Conservation (phyloP, 1,139 yeast species). For the Saccharomyces pastorianus region DNA sequence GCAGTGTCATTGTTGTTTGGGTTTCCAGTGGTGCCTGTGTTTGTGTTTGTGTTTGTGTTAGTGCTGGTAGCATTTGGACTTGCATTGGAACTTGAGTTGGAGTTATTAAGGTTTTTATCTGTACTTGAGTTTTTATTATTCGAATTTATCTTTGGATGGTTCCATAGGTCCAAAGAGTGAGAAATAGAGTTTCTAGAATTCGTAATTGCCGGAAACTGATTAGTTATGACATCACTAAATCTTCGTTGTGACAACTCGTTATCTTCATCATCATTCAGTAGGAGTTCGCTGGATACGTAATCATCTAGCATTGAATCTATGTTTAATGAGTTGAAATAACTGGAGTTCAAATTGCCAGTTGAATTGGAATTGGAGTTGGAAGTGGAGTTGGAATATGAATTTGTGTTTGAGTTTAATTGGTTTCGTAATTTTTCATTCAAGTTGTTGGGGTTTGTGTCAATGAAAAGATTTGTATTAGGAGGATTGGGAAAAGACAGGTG, state of each 20-base stretch:
- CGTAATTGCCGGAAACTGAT: slow-evolving; percentile 10
- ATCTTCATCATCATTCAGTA: not conserved
- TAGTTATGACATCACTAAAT: slow-evolving; percentile 20
- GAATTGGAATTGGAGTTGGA: not conserved
- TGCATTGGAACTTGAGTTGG: not conserved
- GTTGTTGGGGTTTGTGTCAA: not conserved
- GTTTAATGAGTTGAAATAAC: slow-evolving; percentile 4
- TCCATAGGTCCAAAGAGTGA: slow-evolving; percentile 28
- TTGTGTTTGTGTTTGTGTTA: not conserved
- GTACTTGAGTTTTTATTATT: not conserved
- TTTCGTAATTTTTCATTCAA: not conserved
- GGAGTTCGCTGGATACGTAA: slow-evolving; percentile 14
- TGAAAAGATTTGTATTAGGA: not conserved
- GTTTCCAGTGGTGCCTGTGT: not conserved
- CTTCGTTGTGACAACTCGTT: slow-evolving; percentile 12
- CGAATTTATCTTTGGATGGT: slow-evolving; percentile 10
- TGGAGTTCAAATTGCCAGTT: not conserved
- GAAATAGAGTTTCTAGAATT: slow-evolving; percentile 26
- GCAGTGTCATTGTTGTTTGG: slow-evolving; percentile 2
- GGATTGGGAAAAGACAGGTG: not conserved
- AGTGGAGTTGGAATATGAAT: not conserved
- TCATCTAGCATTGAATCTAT: slow-evolving; percentile 16
- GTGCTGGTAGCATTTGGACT: not conserved
- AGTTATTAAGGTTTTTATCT: not conserved
- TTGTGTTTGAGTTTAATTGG: not conserved